Base-by-base conservation (phyloP, 345 rosid species). In the Brassica cretica region DNA sequence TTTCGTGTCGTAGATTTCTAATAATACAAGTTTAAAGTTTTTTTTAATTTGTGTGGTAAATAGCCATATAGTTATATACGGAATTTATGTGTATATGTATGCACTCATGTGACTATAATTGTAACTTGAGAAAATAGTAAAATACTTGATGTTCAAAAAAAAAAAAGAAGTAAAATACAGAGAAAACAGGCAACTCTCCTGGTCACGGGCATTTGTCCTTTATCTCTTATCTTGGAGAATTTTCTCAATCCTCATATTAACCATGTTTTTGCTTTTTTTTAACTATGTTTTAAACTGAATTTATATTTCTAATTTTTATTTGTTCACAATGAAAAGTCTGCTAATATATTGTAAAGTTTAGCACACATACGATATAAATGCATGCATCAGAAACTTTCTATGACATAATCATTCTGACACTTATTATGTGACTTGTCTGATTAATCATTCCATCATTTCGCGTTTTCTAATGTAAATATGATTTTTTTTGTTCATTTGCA, bases 181-280 rank as follows among this genome's bases (percentile, higher is more conserved):
- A 78, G 15, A 61, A 44, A 65, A 19, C 58, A 49, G 67, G 67
- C 72, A 77, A 70, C 70, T 61, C 70, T 63, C 61, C 30, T 76
- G 63, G 73, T 78, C 78, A 78, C 82, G 74, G 82, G 78, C 5
- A 44, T 78, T 78, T 60, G 77, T 72, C 73, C 2, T 66, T 67
- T 66, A 44, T 14, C 68, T 59, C 75, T 55, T 62, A 8, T 66
- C 41, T 72, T 67, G 41, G 64, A 51, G 70, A 67, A 21, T 72
- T 41, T 71, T 49, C 62, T 65, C 68, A 58, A 5, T 66, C 58
- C 25, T 77, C 64, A 76, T 51, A 30, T 1, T 32, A 33, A 76
- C 56, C 24, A 69, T 69, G 80, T 30, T 76, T 41, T 41, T 3
- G 4, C 10, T 41, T 41, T 10, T 41, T 76, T 33, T 33, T 5